Base-by-base conservation (phyloP, 176 grass and related monocot species). In the Neostapfia colusana region DNA sequence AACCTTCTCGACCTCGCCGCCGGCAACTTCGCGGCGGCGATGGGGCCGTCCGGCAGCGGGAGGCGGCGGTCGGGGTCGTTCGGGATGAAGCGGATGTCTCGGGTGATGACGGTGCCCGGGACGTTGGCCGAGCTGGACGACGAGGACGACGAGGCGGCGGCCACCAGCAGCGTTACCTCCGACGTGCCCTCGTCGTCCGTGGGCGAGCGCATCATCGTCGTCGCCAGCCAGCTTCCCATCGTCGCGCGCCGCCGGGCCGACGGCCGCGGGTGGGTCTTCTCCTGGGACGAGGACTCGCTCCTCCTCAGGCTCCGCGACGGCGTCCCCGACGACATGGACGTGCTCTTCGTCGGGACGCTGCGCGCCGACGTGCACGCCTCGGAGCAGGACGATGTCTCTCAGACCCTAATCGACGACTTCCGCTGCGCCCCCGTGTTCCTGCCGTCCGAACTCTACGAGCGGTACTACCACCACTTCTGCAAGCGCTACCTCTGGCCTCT, bases 231-330 rank as follows among this genome's bases (percentile, higher is more conserved):
- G 67, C 90, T 97, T 24, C 93, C 93, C 31, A 69, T 97, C 40
- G 49, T 84, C 35, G 84, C 90, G 28, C 74, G 72, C 10, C 87
- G 93, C n/a, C 75, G 85, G 38, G 21, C 90, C 2, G 90, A 89
- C 43, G 85, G 85, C 11, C 82, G 76, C 13, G 90, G 93, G 0
- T 97, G 93, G 93, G 62, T 66, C 10, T 92, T 97, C 79, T 54
- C 84, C 53, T 90, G 87, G 93, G 93, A 97, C 82, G 90, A 97
- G 17, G 93, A 97, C 43, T 92, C 93, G 31, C 93, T 97, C 61
- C 87, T 92, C 20, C 87, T 90, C 38, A 80, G 91, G 72, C 87
- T 97, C 45, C 91, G 89, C 60, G 90, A 92, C 56, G 93, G 90
- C 58, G 77, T 92, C 31, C 90, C 90, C 3, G 93, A 97, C 40